Conservation (phyloP, 2,329 filamentous ascomycete genomes). For the Phaeosphaeriaceae sp. region DNA sequence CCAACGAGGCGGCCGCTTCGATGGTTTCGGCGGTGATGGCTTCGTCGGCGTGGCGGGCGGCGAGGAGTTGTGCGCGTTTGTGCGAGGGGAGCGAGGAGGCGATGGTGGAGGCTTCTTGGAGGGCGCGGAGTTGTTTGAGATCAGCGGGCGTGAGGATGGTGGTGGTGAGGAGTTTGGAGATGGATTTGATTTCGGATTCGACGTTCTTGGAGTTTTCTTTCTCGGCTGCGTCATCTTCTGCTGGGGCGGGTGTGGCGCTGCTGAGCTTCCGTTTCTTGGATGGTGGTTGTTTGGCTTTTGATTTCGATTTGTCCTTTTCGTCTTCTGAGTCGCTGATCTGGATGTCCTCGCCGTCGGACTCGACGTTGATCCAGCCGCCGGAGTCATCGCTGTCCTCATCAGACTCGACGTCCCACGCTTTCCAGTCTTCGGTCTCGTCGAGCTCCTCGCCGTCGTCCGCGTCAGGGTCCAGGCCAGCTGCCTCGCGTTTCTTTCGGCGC, state of each 20-base stretch:
- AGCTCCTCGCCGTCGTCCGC: constrained; percentile 66
- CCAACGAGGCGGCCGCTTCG: constrained; percentile 79
- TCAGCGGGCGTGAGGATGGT: constrained; percentile 95
- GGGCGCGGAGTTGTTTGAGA: constrained; percentile 90
- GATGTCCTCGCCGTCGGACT: constrained; percentile 79
- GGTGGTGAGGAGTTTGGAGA: constrained; percentile 79
- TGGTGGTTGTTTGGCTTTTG: constrained; percentile 56
- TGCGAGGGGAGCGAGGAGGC: constrained; percentile 64
- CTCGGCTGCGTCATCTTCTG: constrained; percentile 26
- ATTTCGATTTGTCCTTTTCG: constrained; percentile 58
- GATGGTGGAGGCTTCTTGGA: constrained; percentile 76
- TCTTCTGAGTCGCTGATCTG: constrained; percentile 76
- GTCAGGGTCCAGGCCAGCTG: constrained; percentile 70
- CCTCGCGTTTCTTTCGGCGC: constrained; percentile 73
- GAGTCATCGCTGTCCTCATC: constrained; percentile 70
- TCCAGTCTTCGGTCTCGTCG: constrained; percentile 63
- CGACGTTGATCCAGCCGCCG: constrained; percentile 91
- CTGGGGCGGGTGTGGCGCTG: constrained; percentile 44
- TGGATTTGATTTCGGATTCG: constrained; percentile 46
- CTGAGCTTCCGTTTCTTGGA: constrained; percentile 69
- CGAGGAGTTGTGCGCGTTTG: constrained; percentile 49
- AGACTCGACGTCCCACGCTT: constrained; percentile 68
- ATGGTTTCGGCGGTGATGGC: constrained; percentile 90
- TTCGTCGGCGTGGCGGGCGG: constrained; percentile 77
- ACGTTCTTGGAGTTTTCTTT: constrained; percentile 48